phyloP scores from a whole-genome alignment of 306 rosid species.

The cucumber (Cucumis sativus) region Cucumber_9930_V3 NC_026659.2:9994001-9994500 shows the following conservation, averaged over 20 bases:
- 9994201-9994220: background rate
- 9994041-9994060: too few species aligned
- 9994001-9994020: too few species aligned
- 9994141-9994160: background rate
- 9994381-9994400: background rate
- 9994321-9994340: constrained; percentile 72
- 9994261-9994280: constrained; percentile 13
- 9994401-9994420: background rate
- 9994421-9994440: background rate
- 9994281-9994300: constrained; percentile 47
- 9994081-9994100: background rate
- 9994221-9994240: background rate
- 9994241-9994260: background rate
- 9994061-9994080: too few species aligned
- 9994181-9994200: background rate
- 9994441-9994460: background rate
- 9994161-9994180: background rate
- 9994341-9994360: constrained; percentile 60
- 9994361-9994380: constrained; percentile 45
- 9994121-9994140: background rate
- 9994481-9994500: constrained; percentile 43
- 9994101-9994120: background rate
- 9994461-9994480: constrained; percentile 1
- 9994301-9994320: constrained; percentile 49
- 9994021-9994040: too few species aligned